A percentile compares a stretch with the other conserved stretches of the same genome.
phyloP scores from a whole-genome alignment of 2,329 filamentous ascomycete species.

The Talaromyces sp. region DNA sequence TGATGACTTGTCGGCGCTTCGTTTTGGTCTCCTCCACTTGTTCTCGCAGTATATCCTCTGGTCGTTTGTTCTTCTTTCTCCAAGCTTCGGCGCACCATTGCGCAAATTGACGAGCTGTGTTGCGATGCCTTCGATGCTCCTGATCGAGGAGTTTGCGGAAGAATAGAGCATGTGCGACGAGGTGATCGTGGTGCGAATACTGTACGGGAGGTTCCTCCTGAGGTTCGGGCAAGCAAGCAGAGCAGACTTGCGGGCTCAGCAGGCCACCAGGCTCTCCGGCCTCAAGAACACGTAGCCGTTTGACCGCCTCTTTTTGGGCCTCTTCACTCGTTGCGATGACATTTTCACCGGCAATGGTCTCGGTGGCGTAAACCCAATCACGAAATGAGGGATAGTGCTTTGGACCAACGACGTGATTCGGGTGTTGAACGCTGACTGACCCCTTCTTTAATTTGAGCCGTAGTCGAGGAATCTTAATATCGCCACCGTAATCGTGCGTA shows the following conservation, averaged over 20 bases:
- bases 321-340: slow-evolving; percentile 55
- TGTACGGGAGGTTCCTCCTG: slow-evolving; percentile 71
- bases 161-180: slow-evolving; percentile 73
- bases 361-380: slow-evolving; percentile 62
- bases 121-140: slow-evolving; percentile 74
- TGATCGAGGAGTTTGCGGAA: slow-evolving; percentile 76
- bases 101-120: slow-evolving; percentile 74
- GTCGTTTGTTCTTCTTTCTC: slow-evolving; percentile 41
- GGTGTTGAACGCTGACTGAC: slow-evolving; percentile 50
- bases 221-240: slow-evolving; percentile 68
- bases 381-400: slow-evolving; percentile 53
- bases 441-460: slow-evolving; percentile 53
- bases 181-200: slow-evolving; percentile 83
- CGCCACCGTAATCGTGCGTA: slow-evolving; percentile 17
- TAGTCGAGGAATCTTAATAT: slow-evolving; percentile 27
- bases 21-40: slow-evolving; percentile 63
- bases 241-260: slow-evolving; percentile 67
- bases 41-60: slow-evolving; percentile 78
- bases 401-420: slow-evolving; percentile 47
- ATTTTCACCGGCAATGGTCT: slow-evolving; percentile 43
- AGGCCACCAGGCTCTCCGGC: slow-evolving; percentile 73
- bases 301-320: slow-evolving; percentile 64
- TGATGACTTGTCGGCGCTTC: slow-evolving; percentile 69
- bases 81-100: slow-evolving; percentile 46
- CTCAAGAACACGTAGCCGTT: slow-evolving; percentile 67